Percentiles rank a stretch among this genome's conserved stretches.
phyloP scores from a whole-genome alignment of 1,284 basidiomycete genomes.

The Austroboletus niveus region DNA sequence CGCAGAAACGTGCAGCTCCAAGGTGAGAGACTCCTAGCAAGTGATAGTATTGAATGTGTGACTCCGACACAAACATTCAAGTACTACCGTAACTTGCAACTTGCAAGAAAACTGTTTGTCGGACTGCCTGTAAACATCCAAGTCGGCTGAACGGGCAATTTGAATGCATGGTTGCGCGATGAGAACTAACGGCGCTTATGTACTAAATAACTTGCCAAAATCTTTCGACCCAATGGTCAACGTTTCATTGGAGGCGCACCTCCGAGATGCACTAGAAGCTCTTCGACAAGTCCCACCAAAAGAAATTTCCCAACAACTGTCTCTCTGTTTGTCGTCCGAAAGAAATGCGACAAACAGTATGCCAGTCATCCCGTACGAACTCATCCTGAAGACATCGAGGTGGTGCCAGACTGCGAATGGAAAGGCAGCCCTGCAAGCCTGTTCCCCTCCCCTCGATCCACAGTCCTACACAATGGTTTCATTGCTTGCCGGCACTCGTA shows the following conservation, averaged over 20 bases:
- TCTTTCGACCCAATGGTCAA: slow-evolving; percentile 35
- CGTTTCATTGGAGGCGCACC: slow-evolving; percentile 67
- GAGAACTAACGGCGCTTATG: too few species aligned
- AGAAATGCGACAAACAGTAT: slow-evolving; percentile 22
- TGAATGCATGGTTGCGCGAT: too few species aligned
- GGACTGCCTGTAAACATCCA: too few species aligned
- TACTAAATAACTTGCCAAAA: slow-evolving; percentile 14
- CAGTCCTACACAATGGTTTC: slow-evolving; percentile 64
- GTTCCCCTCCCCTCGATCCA: slow-evolving; percentile 47
- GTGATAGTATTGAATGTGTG: too few species aligned
- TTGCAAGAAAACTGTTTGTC: too few species aligned
- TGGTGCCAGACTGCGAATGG: slow-evolving; percentile 63
- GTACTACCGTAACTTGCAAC: too few species aligned
- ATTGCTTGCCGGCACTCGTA: slow-evolving; percentile 71
- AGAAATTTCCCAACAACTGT: slow-evolving; percentile 43
- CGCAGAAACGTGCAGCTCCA: too few species aligned
- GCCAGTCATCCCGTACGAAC: slow-evolving; percentile 55
- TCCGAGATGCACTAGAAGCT: slow-evolving; percentile 46
- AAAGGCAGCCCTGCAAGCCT: slow-evolving; percentile 39
- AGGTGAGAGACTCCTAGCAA: too few species aligned
- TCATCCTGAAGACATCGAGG: slow-evolving; percentile 58
- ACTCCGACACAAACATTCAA: too few species aligned
- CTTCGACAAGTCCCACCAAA: slow-evolving; percentile 47
- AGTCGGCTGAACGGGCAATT: too few species aligned
- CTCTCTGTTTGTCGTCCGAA: slow-evolving; percentile 30